Evolutionary conservation across 1,139 yeast species (phyloP).

Genomic region (Kodamaea fungicola): DNA sequence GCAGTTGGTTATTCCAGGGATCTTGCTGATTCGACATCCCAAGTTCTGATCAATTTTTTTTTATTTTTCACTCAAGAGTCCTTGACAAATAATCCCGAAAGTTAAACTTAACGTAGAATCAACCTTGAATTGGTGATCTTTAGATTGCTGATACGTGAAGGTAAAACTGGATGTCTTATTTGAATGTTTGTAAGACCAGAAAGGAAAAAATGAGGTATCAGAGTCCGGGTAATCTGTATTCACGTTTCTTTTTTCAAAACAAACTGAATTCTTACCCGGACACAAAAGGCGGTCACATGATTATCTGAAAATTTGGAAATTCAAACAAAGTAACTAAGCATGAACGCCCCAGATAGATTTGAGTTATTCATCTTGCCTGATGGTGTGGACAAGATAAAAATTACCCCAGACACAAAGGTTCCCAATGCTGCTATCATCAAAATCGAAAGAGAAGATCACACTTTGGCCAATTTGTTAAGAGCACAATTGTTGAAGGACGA

Average conservation of each 20-base stretch:
- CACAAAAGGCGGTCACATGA: not conserved
- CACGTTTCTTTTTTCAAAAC: no score
- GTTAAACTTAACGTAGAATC: no score
- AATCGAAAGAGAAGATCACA: slow-evolving; percentile 96
- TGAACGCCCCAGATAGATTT: slow-evolving; percentile 99
- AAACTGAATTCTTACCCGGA: slow-evolving; percentile 5
- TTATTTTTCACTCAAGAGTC: no score
- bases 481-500: slow-evolving; percentile 83
- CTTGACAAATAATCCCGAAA: no score
- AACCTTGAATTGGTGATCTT: no score
- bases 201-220: no score
- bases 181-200: no score
- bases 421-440: slow-evolving; percentile 92
- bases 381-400: slow-evolving; percentile 84
- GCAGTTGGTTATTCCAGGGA: slow-evolving; percentile 44
- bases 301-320: slow-evolving; percentile 1
- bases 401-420: slow-evolving; percentile 91
- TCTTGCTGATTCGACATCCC: slow-evolving; percentile 43
- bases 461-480: slow-evolving; percentile 85
- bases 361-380: slow-evolving; percentile 96
- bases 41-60: no score
- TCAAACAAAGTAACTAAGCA: slow-evolving; percentile 19
- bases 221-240: no score
- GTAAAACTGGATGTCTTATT: no score
- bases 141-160: no score